These are phyloP conservation scores for Cyclotella kingstonii DNA, from an alignment of 108 stramenopile genomes.

Conservation along the genomic window DNA sequence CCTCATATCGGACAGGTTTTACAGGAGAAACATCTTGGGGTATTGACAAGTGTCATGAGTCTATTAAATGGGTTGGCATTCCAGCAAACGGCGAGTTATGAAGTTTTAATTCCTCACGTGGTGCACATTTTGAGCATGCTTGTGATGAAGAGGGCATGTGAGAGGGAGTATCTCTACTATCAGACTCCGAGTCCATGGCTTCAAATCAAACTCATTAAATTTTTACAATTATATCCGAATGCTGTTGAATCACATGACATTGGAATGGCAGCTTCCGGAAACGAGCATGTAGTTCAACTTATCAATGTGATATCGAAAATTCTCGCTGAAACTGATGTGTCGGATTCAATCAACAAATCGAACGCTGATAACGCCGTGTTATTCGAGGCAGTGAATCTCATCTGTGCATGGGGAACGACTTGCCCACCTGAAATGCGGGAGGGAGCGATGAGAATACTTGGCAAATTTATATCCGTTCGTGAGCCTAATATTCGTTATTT, in stretches of 20 bases:
- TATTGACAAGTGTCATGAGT: slow-evolving; percentile 86
- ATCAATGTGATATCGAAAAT: slow-evolving; percentile 84
- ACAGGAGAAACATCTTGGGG: slow-evolving; percentile 92
- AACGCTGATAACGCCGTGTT: slow-evolving; percentile 96
- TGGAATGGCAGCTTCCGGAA: slow-evolving; percentile 41
- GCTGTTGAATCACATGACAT: slow-evolving; percentile 48
- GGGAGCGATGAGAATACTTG: slow-evolving; percentile 89
- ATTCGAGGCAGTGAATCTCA: slow-evolving; percentile 95
- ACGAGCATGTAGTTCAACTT: slow-evolving; percentile 75
- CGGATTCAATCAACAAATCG: slow-evolving; percentile 95
- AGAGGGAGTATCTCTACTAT: slow-evolving; percentile 94
- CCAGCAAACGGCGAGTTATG: slow-evolving; percentile 75
- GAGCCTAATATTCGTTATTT: slow-evolving; percentile 98
- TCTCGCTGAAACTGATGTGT: slow-evolving; percentile 88
- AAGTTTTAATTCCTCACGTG: slow-evolving; percentile 87
- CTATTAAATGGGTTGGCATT: slow-evolving; percentile 85
- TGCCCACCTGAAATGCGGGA: slow-evolving; percentile 73
- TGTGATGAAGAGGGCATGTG: slow-evolving; percentile 83
- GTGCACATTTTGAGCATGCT: slow-evolving; percentile 89
- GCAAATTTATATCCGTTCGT: slow-evolving; percentile 92
- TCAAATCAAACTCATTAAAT: slow-evolving; percentile 93
- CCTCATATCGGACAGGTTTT: slow-evolving; percentile 80
- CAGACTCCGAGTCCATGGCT: slow-evolving; percentile 93
- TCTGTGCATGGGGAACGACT: slow-evolving; percentile 86
- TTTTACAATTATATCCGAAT: slow-evolving; percentile 90